These are phyloP conservation scores for Suillus tomentosus DNA, from an alignment of 768 basidiomycete species.

Conservation along the genomic window DNA sequence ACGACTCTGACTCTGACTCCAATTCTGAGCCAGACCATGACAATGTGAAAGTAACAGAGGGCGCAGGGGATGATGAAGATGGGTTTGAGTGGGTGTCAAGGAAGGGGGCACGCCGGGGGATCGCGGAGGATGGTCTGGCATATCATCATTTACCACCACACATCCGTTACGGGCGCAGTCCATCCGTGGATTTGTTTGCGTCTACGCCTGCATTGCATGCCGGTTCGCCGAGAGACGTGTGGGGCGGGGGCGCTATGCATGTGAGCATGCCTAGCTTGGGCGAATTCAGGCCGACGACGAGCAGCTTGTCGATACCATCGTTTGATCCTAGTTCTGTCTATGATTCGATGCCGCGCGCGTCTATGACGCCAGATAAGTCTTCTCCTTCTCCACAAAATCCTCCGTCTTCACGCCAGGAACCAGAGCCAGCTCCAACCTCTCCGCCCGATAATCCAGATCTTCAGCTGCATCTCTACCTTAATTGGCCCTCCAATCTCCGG, in stretches of 20 bases:
- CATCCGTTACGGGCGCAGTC: constrained; percentile 62
- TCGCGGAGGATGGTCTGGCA: constrained; percentile 52
- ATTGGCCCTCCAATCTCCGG: constrained; percentile 86
- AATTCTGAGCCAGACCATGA: constrained; percentile 36
- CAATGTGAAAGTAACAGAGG: constrained; percentile 50
- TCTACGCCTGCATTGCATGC: constrained; percentile 50
- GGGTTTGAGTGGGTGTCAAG: constrained; percentile 83
- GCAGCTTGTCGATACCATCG: constrained; percentile 18
- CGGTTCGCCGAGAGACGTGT: constrained; percentile 44
- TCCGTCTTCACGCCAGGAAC: constrained; percentile 17
- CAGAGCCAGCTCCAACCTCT: constrained; percentile 29
- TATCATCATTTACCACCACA: constrained; percentile 77
- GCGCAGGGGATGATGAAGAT: constrained; percentile 66
- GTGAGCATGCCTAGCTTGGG: constrained; percentile 42
- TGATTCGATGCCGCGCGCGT: constrained; percentile 18
- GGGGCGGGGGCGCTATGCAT: constrained; percentile 34
- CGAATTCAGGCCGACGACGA: constrained; percentile 34
- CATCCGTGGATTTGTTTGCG: constrained; percentile 58
- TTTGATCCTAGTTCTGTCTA: constrained; percentile 21
- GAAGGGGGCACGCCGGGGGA: constrained; percentile 55
- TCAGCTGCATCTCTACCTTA: constrained; percentile 84
- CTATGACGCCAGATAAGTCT: constrained; percentile 19
- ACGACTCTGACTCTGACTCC: constrained; percentile 62
- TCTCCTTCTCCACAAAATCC: constrained; percentile 17
- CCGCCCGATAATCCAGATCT: constrained; percentile 60